Percentiles rank a stretch among this genome's conserved stretches.
These are phyloP conservation scores for Cubamyces lactineus DNA, from an alignment of 768 basidiomycete species.

Conservation along the genomic window DNA sequence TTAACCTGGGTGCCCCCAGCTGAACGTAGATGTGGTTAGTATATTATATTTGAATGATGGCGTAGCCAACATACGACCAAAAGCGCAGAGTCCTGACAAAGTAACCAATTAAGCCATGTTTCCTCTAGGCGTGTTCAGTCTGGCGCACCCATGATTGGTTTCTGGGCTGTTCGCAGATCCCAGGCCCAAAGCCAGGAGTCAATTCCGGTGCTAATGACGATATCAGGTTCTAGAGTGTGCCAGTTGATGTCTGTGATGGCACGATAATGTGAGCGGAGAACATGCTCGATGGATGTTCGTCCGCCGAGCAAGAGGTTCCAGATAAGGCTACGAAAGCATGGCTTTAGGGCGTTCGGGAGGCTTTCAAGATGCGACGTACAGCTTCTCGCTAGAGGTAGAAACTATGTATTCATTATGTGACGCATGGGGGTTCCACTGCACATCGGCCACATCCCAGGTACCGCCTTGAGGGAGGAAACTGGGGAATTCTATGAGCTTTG, in stretches of 20 bases:
- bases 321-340: slow-evolving; percentile 58
- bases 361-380: slow-evolving; percentile 48
- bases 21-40: slow-evolving; percentile 33
- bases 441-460: slow-evolving; percentile 93
- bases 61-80: slow-evolving; percentile 48
- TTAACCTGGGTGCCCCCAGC: slow-evolving; percentile 95
- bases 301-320: slow-evolving; percentile 86
- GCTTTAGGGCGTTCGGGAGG: neutral
- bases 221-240: slow-evolving; percentile 84
- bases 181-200: slow-evolving; percentile 96
- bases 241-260: slow-evolving; percentile 99
- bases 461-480: slow-evolving; percentile 92
- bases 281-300: slow-evolving; percentile 81
- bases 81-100: slow-evolving; percentile 54
- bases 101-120: neutral
- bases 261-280: slow-evolving; percentile 87
- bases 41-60: neutral
- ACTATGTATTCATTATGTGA: slow-evolving; percentile 79
- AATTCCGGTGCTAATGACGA: slow-evolving; percentile 87
- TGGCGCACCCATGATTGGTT: slow-evolving; percentile 66
- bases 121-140: neutral
- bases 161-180: slow-evolving; percentile 67
- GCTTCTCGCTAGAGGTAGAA: slow-evolving; percentile 86
- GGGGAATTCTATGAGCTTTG: neutral
- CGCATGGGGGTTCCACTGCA: slow-evolving; percentile 90